A percentile compares a stretch with the other conserved stretches of the same genome.
phyloP scores from a whole-genome alignment of 2,329 filamentous ascomycete species.

The Trichoderma cornu-damae region DNA sequence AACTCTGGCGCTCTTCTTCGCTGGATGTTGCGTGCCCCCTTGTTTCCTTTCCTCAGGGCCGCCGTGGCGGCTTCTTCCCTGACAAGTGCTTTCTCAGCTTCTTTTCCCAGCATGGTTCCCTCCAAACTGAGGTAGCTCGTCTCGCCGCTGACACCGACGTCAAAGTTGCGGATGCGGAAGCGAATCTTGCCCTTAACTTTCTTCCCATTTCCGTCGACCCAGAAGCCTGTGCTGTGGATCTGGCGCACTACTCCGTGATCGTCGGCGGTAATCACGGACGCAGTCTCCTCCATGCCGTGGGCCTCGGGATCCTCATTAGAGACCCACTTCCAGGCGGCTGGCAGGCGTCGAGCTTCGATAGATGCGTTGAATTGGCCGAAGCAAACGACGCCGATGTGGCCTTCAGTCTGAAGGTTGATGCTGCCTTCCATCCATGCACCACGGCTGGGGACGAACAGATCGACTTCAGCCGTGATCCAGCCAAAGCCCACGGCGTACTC shows the following conservation, averaged over 20 bases:
- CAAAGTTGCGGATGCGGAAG: conserved; percentile 80
- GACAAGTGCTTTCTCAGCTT: conserved; percentile 57
- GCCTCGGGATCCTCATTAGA: conserved; percentile 45
- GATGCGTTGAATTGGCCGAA: conserved; percentile 90
- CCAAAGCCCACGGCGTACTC: conserved; percentile 84
- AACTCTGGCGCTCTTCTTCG: conserved; percentile 46
- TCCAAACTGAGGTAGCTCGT: conserved; percentile 80
- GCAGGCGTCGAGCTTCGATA: conserved; percentile 71
- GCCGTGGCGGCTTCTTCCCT: conserved; percentile 42
- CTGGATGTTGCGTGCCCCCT: conserved; percentile 27
- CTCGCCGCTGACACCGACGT: conserved; percentile 68
- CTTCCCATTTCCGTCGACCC: conserved; percentile 65
- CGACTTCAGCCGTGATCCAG: conserved; percentile 83
- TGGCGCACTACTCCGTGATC: conserved; percentile 50
- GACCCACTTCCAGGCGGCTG: conserved; percentile 74
- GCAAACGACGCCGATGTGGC: conserved; percentile 82
- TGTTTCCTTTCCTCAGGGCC: conserved; percentile 34
- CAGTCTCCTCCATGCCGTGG: conserved; percentile 39
- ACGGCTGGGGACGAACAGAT: conserved; percentile 71
- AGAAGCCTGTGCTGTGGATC: conserved; percentile 62
- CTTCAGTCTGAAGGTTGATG: conserved; percentile 81
- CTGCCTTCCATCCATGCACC: conserved; percentile 73
- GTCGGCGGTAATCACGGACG: conserved; percentile 38
- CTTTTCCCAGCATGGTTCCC: conserved; percentile 72
- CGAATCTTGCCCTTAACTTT: conserved; percentile 65